Conservation (phyloP, 1,284 basidiomycete species). For the Marasmius oreades region DNA sequence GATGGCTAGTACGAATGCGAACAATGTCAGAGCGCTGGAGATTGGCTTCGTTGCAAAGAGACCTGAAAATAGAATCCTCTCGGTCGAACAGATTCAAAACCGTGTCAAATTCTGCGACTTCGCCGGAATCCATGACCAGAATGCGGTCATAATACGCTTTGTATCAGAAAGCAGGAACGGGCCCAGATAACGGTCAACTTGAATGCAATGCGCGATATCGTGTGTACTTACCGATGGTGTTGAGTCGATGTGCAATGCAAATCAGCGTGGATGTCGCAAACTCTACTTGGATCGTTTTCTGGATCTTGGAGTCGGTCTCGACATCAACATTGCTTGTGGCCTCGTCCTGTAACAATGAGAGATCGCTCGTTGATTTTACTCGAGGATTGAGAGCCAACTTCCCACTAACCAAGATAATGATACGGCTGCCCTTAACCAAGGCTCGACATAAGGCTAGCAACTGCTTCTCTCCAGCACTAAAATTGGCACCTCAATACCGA, state of each 20-base stretch:
- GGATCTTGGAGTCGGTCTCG: conserved; percentile 77
- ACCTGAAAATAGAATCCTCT: conserved; percentile 70
- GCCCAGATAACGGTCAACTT: not conserved
- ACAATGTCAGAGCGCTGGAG: conserved; percentile 54
- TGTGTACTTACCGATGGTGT: conserved; percentile 58
- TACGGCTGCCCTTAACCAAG: conserved; percentile 64
- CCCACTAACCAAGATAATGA: conserved; percentile 61
- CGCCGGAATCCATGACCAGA: conserved; percentile 70
- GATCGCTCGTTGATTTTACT: not conserved
- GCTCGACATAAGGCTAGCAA: conserved; percentile 72
- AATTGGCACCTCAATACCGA: conserved; percentile 53
- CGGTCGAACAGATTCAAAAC: conserved; percentile 72
- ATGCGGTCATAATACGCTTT: conserved; percentile 73
- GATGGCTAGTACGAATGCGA: conserved; percentile 29
- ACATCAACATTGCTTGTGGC: conserved; percentile 85
- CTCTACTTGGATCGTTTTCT: conserved; percentile 70
- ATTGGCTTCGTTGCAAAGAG: conserved; percentile 72
- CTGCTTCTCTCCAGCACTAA: conserved; percentile 77
- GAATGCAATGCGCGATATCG: not conserved
- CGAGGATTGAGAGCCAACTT: conserved; percentile 11
- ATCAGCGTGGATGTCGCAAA: conserved; percentile 62
- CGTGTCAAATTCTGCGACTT: conserved; percentile 74
- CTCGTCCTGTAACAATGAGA: conserved; percentile 47
- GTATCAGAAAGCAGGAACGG: not conserved
- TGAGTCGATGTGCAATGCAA: conserved; percentile 75